phyloP scores from a whole-genome alignment of 345 rosid genomes.

The Populus tremula region DNA sequence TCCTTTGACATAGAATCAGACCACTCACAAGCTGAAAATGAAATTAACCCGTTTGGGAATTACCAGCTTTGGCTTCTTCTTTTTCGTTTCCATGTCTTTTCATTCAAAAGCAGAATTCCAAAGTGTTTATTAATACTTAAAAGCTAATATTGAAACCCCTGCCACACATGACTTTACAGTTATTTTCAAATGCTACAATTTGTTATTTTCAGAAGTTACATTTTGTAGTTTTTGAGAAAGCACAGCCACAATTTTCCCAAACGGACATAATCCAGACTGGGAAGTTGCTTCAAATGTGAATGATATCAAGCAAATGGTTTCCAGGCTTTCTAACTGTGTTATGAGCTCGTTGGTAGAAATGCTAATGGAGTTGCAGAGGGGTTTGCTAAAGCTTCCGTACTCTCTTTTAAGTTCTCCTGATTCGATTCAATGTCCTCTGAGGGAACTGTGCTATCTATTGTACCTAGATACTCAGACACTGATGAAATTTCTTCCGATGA shows the following conservation, averaged over 20 bases:
- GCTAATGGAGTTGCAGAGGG: not conserved
- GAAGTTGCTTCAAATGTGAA: not conserved
- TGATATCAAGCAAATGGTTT: not conserved
- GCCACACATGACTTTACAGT: too few relatives aligned
- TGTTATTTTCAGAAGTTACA: too few relatives aligned
- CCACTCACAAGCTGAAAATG: not conserved
- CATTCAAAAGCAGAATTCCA: too few relatives aligned
- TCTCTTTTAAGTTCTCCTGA: not conserved
- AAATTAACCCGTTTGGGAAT: not conserved
- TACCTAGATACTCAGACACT: not conserved
- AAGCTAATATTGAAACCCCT: too few relatives aligned
- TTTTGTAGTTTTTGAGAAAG: too few relatives aligned
- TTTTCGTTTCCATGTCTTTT: too few relatives aligned
- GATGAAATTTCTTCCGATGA: not conserved
- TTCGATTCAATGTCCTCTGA: not conserved
- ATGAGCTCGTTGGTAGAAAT: not conserved
- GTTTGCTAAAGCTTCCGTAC: not conserved
- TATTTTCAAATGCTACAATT: too few relatives aligned
- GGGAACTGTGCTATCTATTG: not conserved
- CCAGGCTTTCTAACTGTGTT: not conserved
- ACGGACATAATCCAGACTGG: not conserved
- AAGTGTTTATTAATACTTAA: too few relatives aligned
- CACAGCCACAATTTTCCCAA: too few relatives aligned
- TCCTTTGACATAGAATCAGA: not conserved
- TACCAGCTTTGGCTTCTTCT: too few relatives aligned